Conservation (phyloP, 2,329 filamentous ascomycete genomes). For the Arachnomyces sp. region DNA sequence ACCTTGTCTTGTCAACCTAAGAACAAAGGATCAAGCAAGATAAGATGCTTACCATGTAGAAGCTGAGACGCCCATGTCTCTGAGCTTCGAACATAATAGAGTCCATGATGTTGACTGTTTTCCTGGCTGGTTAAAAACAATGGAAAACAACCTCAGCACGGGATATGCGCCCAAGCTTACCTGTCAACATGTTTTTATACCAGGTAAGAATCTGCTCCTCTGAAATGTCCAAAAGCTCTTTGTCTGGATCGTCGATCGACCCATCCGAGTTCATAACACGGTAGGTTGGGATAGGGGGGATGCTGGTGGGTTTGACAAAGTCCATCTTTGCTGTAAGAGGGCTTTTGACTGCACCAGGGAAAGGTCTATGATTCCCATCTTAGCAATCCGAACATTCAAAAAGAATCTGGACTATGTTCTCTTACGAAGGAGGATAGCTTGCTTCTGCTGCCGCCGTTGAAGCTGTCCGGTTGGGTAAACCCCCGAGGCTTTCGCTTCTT, state of each 20-base stretch:
- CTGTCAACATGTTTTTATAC: slow-evolving; percentile 59
- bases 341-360: slow-evolving; percentile 92
- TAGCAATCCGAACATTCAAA: no score
- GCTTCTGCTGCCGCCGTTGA: no score
- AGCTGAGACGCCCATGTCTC: slow-evolving; percentile 83
- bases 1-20: slow-evolving; percentile 34
- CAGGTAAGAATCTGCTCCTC: slow-evolving; percentile 53
- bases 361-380: no score
- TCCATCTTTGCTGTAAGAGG: slow-evolving; percentile 75
- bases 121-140: no score
- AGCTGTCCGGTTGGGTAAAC: no score
- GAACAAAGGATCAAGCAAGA: slow-evolving; percentile 9
- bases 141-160: no score
- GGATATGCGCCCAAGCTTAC: no score
- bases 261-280: slow-evolving; percentile 87
- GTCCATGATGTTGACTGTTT: slow-evolving; percentile 89
- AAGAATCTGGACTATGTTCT: no score
- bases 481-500: no score
- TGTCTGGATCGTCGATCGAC: slow-evolving; percentile 65
- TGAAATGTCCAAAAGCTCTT: slow-evolving; percentile 58
- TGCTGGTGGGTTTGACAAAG: slow-evolving; percentile 67
- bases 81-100: slow-evolving; percentile 97
- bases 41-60: slow-evolving; percentile 71
- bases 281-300: slow-evolving; percentile 79
- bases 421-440: no score